A percentile compares a stretch with the other conserved stretches of the same genome.
Evolutionary conservation across 208 protist genomes (phyloP).

Genomic region (Herpetomonas samuelpessoai): DNA sequence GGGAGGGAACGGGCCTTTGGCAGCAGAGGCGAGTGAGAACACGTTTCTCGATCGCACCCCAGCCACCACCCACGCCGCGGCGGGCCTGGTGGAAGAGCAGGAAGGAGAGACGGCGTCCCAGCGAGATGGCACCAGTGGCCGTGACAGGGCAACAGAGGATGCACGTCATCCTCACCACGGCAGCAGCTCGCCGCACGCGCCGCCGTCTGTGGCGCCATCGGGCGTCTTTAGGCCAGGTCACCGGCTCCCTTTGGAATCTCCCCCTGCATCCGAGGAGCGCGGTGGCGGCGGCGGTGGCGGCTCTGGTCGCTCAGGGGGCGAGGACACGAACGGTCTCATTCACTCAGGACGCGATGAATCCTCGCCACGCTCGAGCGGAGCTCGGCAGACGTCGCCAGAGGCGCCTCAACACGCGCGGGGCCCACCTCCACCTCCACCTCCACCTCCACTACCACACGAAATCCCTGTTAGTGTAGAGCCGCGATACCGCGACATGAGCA

Average conservation of each 20-base stretch:
- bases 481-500: no score
- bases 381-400: no score
- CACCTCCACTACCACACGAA: no score
- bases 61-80: not conserved
- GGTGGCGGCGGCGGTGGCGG: not conserved
- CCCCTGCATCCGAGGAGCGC: not conserved
- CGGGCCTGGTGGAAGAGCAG: not conserved
- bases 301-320: not conserved
- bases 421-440: no score
- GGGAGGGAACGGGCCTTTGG: not conserved
- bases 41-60: not conserved
- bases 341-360: no score
- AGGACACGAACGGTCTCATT: not conserved
- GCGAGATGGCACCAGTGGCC: no score
- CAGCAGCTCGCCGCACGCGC: not conserved
- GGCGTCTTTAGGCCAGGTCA: not conserved
- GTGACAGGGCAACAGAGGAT: no score
- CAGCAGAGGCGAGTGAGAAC: not conserved
- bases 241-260: not conserved
- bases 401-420: no score
- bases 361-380: no score
- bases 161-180: no score
- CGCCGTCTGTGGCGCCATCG: not conserved
- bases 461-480: no score
- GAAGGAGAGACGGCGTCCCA: not conserved